Evolutionary conservation across 1,139 yeast genomes (phyloP).

Genomic region (Kodamaea sp.): DNA sequence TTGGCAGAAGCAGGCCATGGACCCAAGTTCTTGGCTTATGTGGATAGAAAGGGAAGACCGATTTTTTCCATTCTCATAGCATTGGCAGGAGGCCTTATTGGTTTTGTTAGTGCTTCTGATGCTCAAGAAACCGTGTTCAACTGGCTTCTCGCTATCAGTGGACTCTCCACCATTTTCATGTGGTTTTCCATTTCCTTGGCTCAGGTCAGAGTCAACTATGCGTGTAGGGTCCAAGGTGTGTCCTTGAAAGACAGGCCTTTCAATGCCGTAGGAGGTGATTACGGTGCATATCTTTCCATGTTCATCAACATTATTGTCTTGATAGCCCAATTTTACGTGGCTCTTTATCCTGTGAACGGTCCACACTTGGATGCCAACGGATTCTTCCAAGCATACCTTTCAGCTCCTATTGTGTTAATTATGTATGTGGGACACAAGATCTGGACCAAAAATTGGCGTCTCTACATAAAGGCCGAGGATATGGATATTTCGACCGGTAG

Average conservation of each 20-base stretch:
- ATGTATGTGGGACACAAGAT: conserved; percentile 54
- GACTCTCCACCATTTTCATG: conserved; percentile 40
- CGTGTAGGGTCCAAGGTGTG: conserved; percentile 19
- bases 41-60: conserved; percentile 34
- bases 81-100: conserved; percentile 16
- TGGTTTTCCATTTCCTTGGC: conserved; percentile 33
- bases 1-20: conserved; percentile 37
- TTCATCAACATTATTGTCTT: conserved; percentile 28
- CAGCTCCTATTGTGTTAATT: conserved; percentile 51
- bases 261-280: conserved; percentile 16
- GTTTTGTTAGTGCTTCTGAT: conserved; percentile 13
- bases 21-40: conserved; percentile 30
- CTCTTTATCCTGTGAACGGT: conserved; percentile 39
- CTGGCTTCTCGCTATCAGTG: conserved; percentile 44
- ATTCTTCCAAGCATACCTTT: conserved; percentile 57
- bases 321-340: conserved; percentile 42
- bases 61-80: conserved; percentile 28
- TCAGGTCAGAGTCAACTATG: conserved; percentile 24
- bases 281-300: conserved; percentile 17
- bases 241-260: conserved; percentile 13
- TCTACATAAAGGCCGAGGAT: conserved; percentile 40
- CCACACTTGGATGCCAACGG: conserved; percentile 29
- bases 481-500: conserved; percentile 56
- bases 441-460: conserved; percentile 42
- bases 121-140: conserved; percentile 24